Evolutionary conservation across 176 grass and related monocot species (phyloP), one percentile per base, ranked within the genome.

Genomic region (Musa beccarii): DNA sequence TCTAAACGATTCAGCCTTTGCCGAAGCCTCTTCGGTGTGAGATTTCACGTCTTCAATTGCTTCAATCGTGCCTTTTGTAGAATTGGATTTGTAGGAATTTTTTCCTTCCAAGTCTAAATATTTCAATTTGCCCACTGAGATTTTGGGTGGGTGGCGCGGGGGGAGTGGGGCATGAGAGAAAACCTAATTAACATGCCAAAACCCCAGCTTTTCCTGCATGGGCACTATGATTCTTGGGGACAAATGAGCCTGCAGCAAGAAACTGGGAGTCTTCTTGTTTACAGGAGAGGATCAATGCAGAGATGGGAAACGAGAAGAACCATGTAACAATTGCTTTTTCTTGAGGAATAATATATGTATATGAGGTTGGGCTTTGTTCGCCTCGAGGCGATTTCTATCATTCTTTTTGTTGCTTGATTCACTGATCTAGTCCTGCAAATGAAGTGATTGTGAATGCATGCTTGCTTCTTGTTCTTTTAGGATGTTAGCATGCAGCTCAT

Each of bases 21-120:
- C 51, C 10, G 51, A 74, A 56, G 72, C 72, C 11, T 56, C 51
- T 16, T 56, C 72, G 16, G 72, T 17, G 72, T 74, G 56, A 74
- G 5, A 74, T 56, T 29, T 74, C 8, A 12, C 29, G 14, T 74
- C 22, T 56, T 56, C 3, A 1, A 10, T 55, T 29, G 8, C 19
- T 56, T 55, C 23, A 34, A 34, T 8, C 15, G 24, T 68, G 24
- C 20, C 72, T 26, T 74, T 57, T 17, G 72, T 17, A 74, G 52
- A 71, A 71, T 51, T 71, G 8, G 49, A 71, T 69, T 69, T 6
- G 66, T 69, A 69, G 66, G 24, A 9, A 13, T 74, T 34, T 28
- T 54, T 55, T 53, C 10, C 55, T 59, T 59, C 20, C 0, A 19
- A n/a, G 6, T 62, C 17, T 17, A n/a, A 62, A n/a, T 62, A n/a